These are phyloP conservation scores for Davidsoniella australis DNA, from an alignment of 2,329 filamentous ascomycete genomes.

Conservation along the genomic window DNA sequence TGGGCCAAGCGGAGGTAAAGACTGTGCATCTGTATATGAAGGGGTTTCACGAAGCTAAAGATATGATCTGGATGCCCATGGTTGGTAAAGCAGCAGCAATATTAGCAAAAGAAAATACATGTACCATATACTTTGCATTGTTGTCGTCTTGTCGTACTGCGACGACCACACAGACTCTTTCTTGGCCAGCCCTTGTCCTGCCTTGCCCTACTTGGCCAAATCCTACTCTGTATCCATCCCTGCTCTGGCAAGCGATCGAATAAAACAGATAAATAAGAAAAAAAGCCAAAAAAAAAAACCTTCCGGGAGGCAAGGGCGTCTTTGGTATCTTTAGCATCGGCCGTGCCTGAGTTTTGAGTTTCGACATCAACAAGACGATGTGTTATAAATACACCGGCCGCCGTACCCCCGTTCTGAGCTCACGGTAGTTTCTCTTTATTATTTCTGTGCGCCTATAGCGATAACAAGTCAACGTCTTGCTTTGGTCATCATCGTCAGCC, in stretches of 20 bases:
- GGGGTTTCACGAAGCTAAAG: too few relatives aligned
- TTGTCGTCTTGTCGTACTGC: neutral
- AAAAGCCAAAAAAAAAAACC: neutral
- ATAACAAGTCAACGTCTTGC: neutral
- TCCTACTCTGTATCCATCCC: constrained; percentile 4
- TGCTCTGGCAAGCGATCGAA: neutral
- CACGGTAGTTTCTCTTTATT: neutral
- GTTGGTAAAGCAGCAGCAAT: neutral
- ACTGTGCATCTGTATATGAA: too few relatives aligned
- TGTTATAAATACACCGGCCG: constrained; percentile 1
- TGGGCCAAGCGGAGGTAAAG: too few relatives aligned
- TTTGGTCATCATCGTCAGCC: neutral
- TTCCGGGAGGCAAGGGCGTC: neutral
- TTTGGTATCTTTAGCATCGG: constrained; percentile 6
- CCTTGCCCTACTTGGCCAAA: constrained; percentile 1
- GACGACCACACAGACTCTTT: too few relatives aligned
- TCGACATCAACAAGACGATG: too few relatives aligned
- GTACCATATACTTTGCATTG: too few relatives aligned
- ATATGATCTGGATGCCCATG: too few relatives aligned
- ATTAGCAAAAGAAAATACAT: neutral
- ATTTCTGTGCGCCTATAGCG: neutral
- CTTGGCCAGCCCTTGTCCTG: too few relatives aligned
- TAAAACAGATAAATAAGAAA: neutral
- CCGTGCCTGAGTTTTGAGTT: constrained; percentile 2
- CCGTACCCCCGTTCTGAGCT: neutral